A percentile compares a stretch with the other conserved stretches of the same genome.
phyloP scores from a whole-genome alignment of 306 rosid species.

The Quercus cerris region DNA sequence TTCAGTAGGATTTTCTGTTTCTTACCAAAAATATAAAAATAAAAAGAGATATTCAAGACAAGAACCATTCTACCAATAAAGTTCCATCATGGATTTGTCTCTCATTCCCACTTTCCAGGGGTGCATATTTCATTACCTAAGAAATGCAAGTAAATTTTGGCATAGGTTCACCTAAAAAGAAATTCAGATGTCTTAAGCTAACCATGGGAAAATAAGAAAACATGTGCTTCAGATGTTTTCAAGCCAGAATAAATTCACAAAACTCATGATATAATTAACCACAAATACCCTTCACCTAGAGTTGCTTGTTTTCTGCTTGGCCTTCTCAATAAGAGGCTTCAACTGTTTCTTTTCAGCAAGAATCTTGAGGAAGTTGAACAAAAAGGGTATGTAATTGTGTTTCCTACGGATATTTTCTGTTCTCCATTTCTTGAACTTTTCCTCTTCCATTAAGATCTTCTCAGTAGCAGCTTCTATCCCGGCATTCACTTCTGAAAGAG shows the following conservation, averaged over 20 bases:
- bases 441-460: conserved; percentile 91
- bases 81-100: no score
- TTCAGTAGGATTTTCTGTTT: no score
- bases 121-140: no score
- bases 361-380: conserved; percentile 90
- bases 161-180: background rate
- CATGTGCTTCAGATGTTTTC: background rate
- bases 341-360: conserved; percentile 98
- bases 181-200: background rate
- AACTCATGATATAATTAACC: background rate
- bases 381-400: conserved; percentile 96
- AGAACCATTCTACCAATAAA: no score
- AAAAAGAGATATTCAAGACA: no score
- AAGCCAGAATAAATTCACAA: background rate
- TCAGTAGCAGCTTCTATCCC: conserved; percentile 87
- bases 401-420: conserved; percentile 91
- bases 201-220: background rate
- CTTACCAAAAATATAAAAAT: no score
- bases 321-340: conserved; percentile 98
- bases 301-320: conserved; percentile 78
- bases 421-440: conserved; percentile 88
- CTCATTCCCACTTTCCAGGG: no score
- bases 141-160: no score
- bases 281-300: conserved; percentile 40
- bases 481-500: conserved; percentile 86